These are phyloP conservation scores for Globisporangium irregulare DNA, from an alignment of 352 stramenopile genomes.

Conservation along the genomic window DNA sequence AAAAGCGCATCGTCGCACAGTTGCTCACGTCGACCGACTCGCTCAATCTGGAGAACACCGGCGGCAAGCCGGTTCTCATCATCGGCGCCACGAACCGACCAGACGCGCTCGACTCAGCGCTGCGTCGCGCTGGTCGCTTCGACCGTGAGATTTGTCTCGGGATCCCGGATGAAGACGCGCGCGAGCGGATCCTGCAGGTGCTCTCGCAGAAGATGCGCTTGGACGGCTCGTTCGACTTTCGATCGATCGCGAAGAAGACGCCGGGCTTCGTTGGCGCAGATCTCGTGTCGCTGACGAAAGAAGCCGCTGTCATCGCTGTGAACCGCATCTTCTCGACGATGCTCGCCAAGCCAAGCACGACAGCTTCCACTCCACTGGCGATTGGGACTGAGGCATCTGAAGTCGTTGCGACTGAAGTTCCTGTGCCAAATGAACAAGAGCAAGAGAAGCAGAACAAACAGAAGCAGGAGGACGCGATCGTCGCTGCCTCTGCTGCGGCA, in stretches of 20 bases:
- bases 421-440: conserved; percentile 8
- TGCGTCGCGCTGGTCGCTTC: conserved; percentile 96
- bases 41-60: conserved; percentile 86
- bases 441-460: conserved; percentile 14
- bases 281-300: conserved; percentile 96
- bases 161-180: conserved; percentile 94
- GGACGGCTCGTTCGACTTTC: conserved; percentile 93
- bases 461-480: conserved; percentile 14
- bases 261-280: conserved; percentile 98
- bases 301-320: conserved; percentile 97
- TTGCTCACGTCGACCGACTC: conserved; percentile 92
- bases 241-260: conserved; percentile 89
- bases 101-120: conserved; percentile 95
- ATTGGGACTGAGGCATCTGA: neutral
- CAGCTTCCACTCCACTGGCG: neutral
- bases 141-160: conserved; percentile 98
- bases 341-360: conserved; percentile 21
- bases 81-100: conserved; percentile 97
- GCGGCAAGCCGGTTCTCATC: conserved; percentile 93
- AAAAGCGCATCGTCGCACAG: conserved; percentile 97
- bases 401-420: neutral
- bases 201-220: conserved; percentile 95
- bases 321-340: conserved; percentile 96
- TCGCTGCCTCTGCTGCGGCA: conserved; percentile 27
- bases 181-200: conserved; percentile 93